These are phyloP conservation scores for Hyaloscypha hepaticicola DNA, from an alignment of 495 filamentous ascomycete genomes.

Conservation along the genomic window DNA sequence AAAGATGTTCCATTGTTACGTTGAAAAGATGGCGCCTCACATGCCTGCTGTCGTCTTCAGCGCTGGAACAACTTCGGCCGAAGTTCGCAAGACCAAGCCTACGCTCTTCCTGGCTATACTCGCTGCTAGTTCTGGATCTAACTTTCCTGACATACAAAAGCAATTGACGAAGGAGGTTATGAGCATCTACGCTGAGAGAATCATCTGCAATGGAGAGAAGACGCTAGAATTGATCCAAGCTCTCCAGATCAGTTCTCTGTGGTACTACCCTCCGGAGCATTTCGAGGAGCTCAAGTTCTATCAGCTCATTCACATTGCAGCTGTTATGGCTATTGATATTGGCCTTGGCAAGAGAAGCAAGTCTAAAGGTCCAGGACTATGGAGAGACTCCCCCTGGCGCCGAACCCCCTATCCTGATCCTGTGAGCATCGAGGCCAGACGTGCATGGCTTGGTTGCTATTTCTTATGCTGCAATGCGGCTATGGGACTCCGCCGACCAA, in stretches of 20 bases:
- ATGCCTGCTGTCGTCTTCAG: conserved; percentile 80
- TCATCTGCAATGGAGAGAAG: conserved; percentile 77
- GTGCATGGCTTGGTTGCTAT: conserved; percentile 82
- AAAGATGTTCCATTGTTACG: conserved; percentile 67
- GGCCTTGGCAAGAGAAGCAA: conserved; percentile 64
- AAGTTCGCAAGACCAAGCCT: conserved; percentile 70
- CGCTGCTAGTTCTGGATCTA: conserved; percentile 60
- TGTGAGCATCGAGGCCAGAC: conserved; percentile 67
- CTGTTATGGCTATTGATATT: conserved; percentile 83
- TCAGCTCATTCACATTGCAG: conserved; percentile 80
- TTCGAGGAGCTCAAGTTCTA: conserved; percentile 91
- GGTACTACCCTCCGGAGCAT: conserved; percentile 82
- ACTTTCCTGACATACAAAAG: conserved; percentile 57
- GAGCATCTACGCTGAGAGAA: conserved; percentile 67
- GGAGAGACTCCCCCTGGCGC: conserved; percentile 49
- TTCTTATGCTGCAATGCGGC: conserved; percentile 70
- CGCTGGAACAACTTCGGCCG: conserved; percentile 58
- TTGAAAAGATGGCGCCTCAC: conserved; percentile 64
- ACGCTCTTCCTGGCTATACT: conserved; percentile 81
- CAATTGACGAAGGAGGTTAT: conserved; percentile 69
- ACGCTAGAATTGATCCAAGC: conserved; percentile 84
- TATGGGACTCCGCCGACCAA: conserved; percentile 77
- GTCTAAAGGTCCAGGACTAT: conserved; percentile 37
- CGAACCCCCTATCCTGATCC: conserved; percentile 54
- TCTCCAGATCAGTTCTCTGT: conserved; percentile 66